Base-by-base conservation (phyloP, 257 asterid species). In the Penstemon eatonii region DNA sequence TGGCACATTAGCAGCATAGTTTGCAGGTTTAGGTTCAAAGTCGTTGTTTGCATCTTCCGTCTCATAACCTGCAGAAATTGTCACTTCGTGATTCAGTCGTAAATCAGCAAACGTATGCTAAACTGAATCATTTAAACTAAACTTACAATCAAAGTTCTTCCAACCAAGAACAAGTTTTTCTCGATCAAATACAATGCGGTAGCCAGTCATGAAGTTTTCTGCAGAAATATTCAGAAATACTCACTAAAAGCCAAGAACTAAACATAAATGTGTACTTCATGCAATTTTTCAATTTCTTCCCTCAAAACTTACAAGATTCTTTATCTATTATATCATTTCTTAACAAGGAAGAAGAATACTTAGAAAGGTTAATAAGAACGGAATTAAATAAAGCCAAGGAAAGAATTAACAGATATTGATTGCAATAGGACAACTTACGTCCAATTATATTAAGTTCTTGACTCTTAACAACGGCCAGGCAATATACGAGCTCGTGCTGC, bases 141-240 rank as follows among this genome's bases (percentile, higher is more conserved):
- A 79, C 96, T 80, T 79, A 86, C 96, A 86, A 68, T 90, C 82
- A 40, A 78, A 82, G 63, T 80, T 82, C 84, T 84, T 81, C 97
- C 96, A 85, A 56, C 96, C 97, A 38, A 88, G 97, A 51, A 85
- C 85, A 8, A 83, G 84, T 75, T 83, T 85, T 79, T 91, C 97
- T 57, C 97, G 83, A 71, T 91, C 96, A 79, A 91, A 88, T 70
- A 86, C 95, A 61, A 88, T 74, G 52, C 92, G 86, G 79, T 88
- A 86, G 67, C 97, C 95, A 25, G 88, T 83, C 96, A 91, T 86
- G 38, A 86, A 91, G 77, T 91, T 91, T 74, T 91, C 97, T 91
- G 89, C 57, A 69, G 56, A 43, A 56, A 15, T 15, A 10, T 12
- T 49, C 15, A 9, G 0, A 10, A 49, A 10, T 15, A 25, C 33